A percentile compares a stretch with the other conserved stretches of the same genome.
These are phyloP conservation scores for Pythium sukuiense DNA, from an alignment of 352 stramenopile genomes.

Conservation along the genomic window DNA sequence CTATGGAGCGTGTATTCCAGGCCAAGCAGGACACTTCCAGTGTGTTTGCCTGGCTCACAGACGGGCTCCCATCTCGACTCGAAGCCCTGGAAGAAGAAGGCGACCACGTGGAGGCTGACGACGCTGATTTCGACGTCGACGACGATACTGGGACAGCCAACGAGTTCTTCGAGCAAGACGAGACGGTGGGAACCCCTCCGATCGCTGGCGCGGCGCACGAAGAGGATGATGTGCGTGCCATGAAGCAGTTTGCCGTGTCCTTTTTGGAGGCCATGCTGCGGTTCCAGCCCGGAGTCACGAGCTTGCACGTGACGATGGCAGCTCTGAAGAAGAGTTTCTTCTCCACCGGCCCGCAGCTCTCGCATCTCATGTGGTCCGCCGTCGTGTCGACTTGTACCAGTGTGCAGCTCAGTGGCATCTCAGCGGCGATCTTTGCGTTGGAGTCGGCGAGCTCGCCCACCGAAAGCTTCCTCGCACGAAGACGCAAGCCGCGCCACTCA, in stretches of 20 bases:
- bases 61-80: constrained; percentile 49
- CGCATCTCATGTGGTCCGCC: constrained; percentile 77
- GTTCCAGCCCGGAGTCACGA: constrained; percentile 65
- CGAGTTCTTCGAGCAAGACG: constrained; percentile 30
- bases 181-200: background rate
- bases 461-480: constrained; percentile 23
- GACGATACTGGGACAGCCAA: constrained; percentile 12
- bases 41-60: constrained; percentile 60
- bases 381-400: constrained; percentile 65
- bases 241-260: constrained; percentile 74
- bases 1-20: constrained; percentile 77
- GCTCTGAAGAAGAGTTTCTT: constrained; percentile 74
- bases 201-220: constrained; percentile 9
- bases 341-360: constrained; percentile 61
- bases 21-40: constrained; percentile 67
- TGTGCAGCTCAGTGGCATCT: constrained; percentile 70
- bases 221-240: constrained; percentile 55
- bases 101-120: constrained; percentile 38
- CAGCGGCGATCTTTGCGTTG: constrained; percentile 52
- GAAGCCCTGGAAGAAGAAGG: constrained; percentile 36
- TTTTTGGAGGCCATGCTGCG: constrained; percentile 65
- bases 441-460: constrained; percentile 28
- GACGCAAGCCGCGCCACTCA: constrained; percentile 18
- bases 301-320: constrained; percentile 49
- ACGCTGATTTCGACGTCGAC: constrained; percentile 32